Evolutionary conservation across 2,329 filamentous ascomycete genomes (phyloP), one percentile per base, ranked within the genome.

Genomic region (Diaporthe ampelina): DNA sequence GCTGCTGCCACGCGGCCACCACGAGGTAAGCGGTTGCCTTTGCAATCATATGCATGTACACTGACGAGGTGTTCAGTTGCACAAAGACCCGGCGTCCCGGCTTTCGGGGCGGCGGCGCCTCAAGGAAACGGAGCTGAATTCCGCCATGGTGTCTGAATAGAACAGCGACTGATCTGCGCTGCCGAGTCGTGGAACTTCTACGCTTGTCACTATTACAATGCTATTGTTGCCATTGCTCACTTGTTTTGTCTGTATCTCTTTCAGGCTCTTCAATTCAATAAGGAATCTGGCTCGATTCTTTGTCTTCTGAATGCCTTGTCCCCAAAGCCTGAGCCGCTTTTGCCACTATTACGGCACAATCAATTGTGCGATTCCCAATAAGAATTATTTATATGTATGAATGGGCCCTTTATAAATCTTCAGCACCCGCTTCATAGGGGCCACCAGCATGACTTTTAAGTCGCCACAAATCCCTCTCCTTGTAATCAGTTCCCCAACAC

Each of bases 1-100:
- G 70, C 59, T n/a, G 45, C 70, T 4, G 21, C 63, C 21, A 26
- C 52, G 37, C 70, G 75, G 32, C 75, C 75, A 48, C 56, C 75
- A 48, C 56, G 65, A 45, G 75, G 75, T 75, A 54, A 48, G 37
- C 13, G 26, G 9, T n/a, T 40, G 21, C 50, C 50, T 50, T 10
- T 24, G 7, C 32, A 43, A 15, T 45, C 32, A 15, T 43, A 1
- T 8, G 21, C 35, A 3, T 29, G 19, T 29, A 15, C 17, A 32
- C 70, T 76, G 32, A 76, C 24, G 3, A 32, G 54, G 19, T 3
- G 7, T 48, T 19, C 26, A 73, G 73, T 58, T 10, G 73, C 58
- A 13, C 63, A 75, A 50, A 70, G 63, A 21, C 70, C 75, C n/a
- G 63, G 29, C 1, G 43, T 45, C 10, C 68, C 68, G 32, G 15